Evolutionary conservation across 768 basidiomycete species (phyloP).

Genomic region (Calvatia gigantea): DNA sequence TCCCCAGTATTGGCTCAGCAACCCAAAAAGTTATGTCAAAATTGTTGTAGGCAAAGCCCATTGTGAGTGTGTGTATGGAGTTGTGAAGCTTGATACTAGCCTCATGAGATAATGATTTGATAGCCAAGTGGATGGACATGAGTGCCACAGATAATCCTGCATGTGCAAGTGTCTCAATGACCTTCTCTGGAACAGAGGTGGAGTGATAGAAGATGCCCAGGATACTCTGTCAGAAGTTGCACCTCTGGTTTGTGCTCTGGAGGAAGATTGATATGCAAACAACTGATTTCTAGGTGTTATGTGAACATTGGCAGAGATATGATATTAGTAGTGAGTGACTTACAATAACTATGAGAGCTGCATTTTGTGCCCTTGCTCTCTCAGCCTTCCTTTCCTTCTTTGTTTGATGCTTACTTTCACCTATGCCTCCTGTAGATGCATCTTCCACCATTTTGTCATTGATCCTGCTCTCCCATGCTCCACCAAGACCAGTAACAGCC

Average conservation of each 20-base stretch:
- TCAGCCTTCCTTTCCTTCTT: neutral
- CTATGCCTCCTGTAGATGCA: neutral
- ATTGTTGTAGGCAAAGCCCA: conserved; percentile 22
- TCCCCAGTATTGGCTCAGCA: conserved; percentile 18
- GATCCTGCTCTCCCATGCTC: neutral
- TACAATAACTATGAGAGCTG: neutral
- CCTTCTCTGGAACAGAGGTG: conserved; percentile 19
- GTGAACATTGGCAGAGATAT: neutral
- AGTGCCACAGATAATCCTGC: conserved; percentile 23
- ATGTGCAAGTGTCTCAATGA: conserved; percentile 22
- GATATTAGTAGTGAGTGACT: neutral
- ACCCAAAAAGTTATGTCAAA: conserved; percentile 22
- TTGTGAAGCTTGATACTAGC: neutral
- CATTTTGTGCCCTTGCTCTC: too few species aligned
- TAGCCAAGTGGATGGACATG: conserved; percentile 14
- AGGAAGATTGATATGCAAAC: conserved; percentile 23
- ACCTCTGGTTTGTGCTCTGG: conserved; percentile 22
- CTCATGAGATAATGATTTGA: conserved; percentile 15
- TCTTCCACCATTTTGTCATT: neutral
- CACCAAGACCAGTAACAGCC: too few species aligned
- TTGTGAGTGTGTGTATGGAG: conserved; percentile 13
- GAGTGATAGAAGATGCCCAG: conserved; percentile 28
- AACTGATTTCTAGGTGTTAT: conserved; percentile 19
- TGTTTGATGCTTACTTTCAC: neutral
- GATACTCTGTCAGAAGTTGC: conserved; percentile 22